Percentiles rank a stretch among this genome's conserved stretches.
Conservation (phyloP, 306 rosid species). For the Acacia crassicarpa region DNA sequence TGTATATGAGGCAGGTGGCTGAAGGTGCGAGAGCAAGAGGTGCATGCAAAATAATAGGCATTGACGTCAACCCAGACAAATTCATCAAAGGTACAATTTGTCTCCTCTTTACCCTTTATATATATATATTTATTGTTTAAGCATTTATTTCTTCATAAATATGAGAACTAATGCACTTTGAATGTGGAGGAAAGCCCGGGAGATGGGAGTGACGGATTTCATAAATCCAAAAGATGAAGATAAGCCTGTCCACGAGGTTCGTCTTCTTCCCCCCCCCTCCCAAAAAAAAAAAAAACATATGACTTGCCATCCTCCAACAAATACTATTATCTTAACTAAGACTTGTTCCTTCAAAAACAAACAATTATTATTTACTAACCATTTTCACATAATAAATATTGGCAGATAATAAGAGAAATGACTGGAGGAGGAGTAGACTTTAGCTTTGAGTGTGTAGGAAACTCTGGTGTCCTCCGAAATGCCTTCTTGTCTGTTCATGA, state of each 20-base stretch:
- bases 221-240: constrained; percentile 51
- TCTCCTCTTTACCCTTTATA: not conserved
- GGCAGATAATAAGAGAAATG: constrained; percentile 54
- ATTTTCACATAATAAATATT: not conserved
- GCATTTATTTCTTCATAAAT: not conserved
- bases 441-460: constrained; percentile 58
- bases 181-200: constrained; percentile 32
- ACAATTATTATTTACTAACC: not conserved
- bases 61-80: constrained; percentile 71
- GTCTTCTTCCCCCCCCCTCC: constrained; percentile 2
- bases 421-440: constrained; percentile 49
- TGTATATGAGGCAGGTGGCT: constrained; percentile 49
- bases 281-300: no score
- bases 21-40: constrained; percentile 85
- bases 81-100: constrained; percentile 44
- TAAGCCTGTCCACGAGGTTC: constrained; percentile 55
- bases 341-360: not conserved
- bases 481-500: constrained; percentile 54
- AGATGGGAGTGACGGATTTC: constrained; percentile 57
- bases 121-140: no score
- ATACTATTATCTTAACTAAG: not conserved
- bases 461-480: constrained; percentile 40
- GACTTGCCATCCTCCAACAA: no score
- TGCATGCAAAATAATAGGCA: constrained; percentile 75
- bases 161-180: not conserved